These are phyloP conservation scores for Oryza punctata DNA, from an alignment of 176 grass and related monocot genomes.

Conservation along the genomic window DNA sequence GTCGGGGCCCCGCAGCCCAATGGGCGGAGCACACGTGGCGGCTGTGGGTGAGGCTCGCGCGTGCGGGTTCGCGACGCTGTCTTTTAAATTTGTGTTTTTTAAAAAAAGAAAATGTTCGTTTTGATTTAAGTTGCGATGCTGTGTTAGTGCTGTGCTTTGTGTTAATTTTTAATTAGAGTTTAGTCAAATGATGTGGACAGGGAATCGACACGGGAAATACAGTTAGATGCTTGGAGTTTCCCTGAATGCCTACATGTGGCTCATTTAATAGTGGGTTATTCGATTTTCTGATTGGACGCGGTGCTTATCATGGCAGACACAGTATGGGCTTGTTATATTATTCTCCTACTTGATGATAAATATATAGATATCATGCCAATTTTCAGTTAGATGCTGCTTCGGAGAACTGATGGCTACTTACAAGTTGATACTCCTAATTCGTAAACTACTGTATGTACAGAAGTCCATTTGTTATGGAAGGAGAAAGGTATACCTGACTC, in stretches of 20 bases:
- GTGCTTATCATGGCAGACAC: neutral
- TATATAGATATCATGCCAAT: neutral
- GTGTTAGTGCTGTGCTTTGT: neutral
- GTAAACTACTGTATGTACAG: too few relatives aligned
- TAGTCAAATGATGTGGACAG: conserved; percentile 12
- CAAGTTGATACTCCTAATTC: neutral
- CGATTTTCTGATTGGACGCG: neutral
- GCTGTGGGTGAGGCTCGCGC: neutral
- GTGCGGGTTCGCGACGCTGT: neutral
- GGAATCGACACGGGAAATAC: conserved; percentile 9
- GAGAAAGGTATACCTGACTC: too few relatives aligned
- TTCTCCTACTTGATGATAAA: neutral
- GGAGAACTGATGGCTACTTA: neutral
- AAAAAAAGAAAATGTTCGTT: neutral
- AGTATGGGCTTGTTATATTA: neutral
- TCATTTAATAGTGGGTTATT: neutral
- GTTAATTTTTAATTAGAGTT: neutral
- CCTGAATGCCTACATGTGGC: neutral
- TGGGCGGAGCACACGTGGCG: neutral
- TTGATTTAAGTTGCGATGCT: neutral
- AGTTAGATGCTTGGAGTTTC: conserved; percentile 2
- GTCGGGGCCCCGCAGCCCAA: neutral
- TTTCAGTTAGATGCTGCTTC: neutral
- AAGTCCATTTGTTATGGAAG: too few relatives aligned
- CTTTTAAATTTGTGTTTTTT: neutral